Percentiles rank a stretch among this genome's conserved stretches.
These are phyloP conservation scores for Incumbomyces delicatus DNA, from an alignment of 2,329 filamentous ascomycete species.

Conservation along the genomic window DNA sequence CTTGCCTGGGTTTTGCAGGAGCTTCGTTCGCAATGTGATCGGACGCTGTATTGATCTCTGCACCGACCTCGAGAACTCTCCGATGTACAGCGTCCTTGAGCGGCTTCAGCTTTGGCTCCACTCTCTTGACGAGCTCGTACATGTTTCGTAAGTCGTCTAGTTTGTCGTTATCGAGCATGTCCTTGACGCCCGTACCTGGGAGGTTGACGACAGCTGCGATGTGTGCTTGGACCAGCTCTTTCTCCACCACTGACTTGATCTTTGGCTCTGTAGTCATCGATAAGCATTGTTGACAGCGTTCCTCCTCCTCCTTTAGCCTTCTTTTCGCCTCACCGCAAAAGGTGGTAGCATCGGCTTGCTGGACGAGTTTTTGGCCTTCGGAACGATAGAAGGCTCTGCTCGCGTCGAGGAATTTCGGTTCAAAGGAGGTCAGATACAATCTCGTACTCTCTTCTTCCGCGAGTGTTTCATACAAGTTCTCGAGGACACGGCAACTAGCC, in stretches of 20 bases:
- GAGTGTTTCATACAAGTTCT: conserved; percentile 72
- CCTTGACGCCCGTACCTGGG: conserved; percentile 71
- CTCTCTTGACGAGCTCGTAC: conserved; percentile 66
- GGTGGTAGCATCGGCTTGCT: conserved; percentile 66
- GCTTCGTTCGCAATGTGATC: conserved; percentile 45
- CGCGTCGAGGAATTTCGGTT: conserved; percentile 62
- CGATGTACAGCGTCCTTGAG: conserved; percentile 62
- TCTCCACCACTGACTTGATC: conserved; percentile 67
- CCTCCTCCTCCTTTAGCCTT: conserved; percentile 69
- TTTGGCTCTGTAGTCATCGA: conserved; percentile 62
- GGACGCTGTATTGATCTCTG: conserved; percentile 64
- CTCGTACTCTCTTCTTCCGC: conserved; percentile 68
- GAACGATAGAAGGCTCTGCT: conserved; percentile 64
- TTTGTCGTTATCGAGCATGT: conserved; percentile 88
- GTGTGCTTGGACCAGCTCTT: conserved; percentile 67
- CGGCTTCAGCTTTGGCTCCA: conserved; percentile 63
- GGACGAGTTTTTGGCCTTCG: conserved; percentile 66
- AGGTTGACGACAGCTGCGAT: conserved; percentile 74
- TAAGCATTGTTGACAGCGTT: conserved; percentile 73
- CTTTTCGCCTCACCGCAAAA: conserved; percentile 70
- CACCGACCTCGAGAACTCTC: conserved; percentile 68
- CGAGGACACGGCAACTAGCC: conserved; percentile 80
- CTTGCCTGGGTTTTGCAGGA: conserved; percentile 25
- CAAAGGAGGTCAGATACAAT: conserved; percentile 75
- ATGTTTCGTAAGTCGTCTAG: conserved; percentile 68